Evolutionary conservation across 1,284 basidiomycete genomes (phyloP).

Genomic region (Fistulina hepatica): DNA sequence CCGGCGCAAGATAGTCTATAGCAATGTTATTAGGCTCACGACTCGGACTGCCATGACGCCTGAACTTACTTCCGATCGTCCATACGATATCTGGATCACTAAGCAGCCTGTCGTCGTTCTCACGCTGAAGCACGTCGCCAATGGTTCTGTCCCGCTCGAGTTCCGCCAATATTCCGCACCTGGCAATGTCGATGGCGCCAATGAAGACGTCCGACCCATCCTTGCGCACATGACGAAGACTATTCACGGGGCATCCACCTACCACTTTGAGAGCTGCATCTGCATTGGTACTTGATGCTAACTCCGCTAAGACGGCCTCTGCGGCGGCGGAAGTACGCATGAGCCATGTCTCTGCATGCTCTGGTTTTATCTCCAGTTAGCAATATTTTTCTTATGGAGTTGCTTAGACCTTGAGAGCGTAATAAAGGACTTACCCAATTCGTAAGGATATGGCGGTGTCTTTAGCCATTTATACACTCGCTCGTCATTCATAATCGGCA

Average conservation of each 20-base stretch:
- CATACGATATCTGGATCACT: constrained; percentile 42
- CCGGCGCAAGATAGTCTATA: constrained; percentile 44
- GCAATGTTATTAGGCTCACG: neutral
- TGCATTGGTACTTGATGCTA: constrained; percentile 22
- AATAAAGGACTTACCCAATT: constrained; percentile 23
- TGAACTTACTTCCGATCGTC: constrained; percentile 38
- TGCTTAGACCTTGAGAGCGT: neutral
- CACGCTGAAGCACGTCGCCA: too few relatives aligned
- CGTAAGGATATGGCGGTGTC: constrained; percentile 43
- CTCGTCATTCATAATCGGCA: constrained; percentile 39
- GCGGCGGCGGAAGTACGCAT: constrained; percentile 11
- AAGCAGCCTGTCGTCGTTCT: constrained; percentile 21
- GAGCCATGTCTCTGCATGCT: constrained; percentile 24
- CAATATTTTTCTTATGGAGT: neutral
- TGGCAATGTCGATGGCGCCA: constrained; percentile 31
- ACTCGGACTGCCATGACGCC: neutral
- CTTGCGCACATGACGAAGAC: constrained; percentile 34
- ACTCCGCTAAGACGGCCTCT: constrained; percentile 19
- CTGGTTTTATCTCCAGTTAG: constrained; percentile 23
- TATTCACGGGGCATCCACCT: constrained; percentile 31
- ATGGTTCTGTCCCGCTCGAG: constrained; percentile 22
- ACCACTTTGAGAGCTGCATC: constrained; percentile 21
- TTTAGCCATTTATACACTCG: constrained; percentile 34
- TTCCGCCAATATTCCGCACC: too few relatives aligned
- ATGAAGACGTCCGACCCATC: constrained; percentile 38